Evolutionary conservation across 495 filamentous ascomycete genomes (phyloP).

Genomic region (Xylaria telfairii): DNA sequence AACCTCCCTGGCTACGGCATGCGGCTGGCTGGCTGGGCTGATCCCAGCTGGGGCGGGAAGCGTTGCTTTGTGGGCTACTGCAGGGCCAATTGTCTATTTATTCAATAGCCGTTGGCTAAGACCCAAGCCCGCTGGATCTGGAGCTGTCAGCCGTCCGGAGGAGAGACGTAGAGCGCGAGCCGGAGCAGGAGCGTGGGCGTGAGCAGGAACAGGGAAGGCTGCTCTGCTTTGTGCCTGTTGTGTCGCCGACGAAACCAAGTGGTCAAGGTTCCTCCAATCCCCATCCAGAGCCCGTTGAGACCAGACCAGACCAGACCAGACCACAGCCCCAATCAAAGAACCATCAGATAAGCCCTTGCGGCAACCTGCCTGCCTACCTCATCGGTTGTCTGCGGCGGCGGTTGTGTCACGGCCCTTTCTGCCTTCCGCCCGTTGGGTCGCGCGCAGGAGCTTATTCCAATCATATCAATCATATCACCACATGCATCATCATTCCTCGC

Average conservation of each 20-base stretch:
- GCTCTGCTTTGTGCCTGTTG: no score
- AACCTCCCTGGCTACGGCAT: slow-evolving; percentile 20
- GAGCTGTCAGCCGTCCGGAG: not conserved
- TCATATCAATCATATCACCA: slow-evolving; percentile 9
- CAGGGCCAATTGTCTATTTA: slow-evolving; percentile 9
- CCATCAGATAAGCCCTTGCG: slow-evolving; percentile 30
- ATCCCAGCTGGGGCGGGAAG: slow-evolving; percentile 24
- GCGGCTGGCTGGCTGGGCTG: slow-evolving; percentile 27
- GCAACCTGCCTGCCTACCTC: slow-evolving; percentile 32
- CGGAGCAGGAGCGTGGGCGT: not conserved
- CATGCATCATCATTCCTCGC: slow-evolving; percentile 12
- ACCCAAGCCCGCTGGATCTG: slow-evolving; percentile 11
- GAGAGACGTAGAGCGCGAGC: not conserved
- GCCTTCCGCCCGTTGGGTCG: slow-evolving; percentile 17
- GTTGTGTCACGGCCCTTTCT: slow-evolving; percentile 36
- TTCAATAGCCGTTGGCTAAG: slow-evolving; percentile 18
- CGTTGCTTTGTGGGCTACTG: slow-evolving; percentile 22
- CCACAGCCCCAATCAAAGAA: slow-evolving; percentile 33
- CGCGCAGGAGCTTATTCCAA: slow-evolving; percentile 21
- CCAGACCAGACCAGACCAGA: slow-evolving; percentile 25
- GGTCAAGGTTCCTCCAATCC: slow-evolving; percentile 39
- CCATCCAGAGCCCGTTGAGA: slow-evolving; percentile 33
- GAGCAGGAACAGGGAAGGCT: slow-evolving; percentile 16
- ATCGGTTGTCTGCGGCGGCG: slow-evolving; percentile 30
- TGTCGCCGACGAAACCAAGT: slow-evolving; percentile 34